These are phyloP conservation scores for Diddensiella santjacobensis DNA, from an alignment of 805 yeast genomes.

Conservation along the genomic window DNA sequence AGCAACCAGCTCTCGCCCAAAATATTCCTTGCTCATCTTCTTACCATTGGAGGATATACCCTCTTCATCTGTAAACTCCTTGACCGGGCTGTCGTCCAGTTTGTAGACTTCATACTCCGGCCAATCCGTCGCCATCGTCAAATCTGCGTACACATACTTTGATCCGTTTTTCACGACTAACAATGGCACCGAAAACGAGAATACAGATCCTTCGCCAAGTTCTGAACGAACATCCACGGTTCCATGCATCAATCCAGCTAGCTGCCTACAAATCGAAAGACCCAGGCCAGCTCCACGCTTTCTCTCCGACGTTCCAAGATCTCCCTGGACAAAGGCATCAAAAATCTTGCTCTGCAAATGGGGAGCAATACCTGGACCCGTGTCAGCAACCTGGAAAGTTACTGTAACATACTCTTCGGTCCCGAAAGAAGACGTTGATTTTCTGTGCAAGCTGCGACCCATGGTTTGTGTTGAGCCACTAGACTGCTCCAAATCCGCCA, in stretches of 20 bases:
- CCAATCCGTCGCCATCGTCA: conserved; percentile 13
- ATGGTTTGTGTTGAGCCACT: not conserved
- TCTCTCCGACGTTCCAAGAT: conserved; percentile 84
- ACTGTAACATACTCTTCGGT: conserved; percentile 47
- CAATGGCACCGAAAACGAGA: conserved; percentile 63
- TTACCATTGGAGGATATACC: not conserved
- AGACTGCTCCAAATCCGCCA: not conserved
- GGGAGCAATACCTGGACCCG: conserved; percentile 92
- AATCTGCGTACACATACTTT: conserved; percentile 14
- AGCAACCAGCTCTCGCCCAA: not conserved
- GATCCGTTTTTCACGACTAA: conserved; percentile 15
- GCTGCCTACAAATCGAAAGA: conserved; percentile 79
- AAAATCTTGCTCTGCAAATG: conserved; percentile 78
- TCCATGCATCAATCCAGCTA: conserved; percentile 89
- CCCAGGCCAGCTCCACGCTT: conserved; percentile 97
- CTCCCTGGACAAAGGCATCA: conserved; percentile 97
- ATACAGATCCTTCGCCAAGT: conserved; percentile 78
- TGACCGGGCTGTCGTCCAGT: conserved; percentile 2
- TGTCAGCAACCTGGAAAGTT: conserved; percentile 75
- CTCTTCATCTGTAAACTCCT: not conserved
- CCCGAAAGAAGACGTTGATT: conserved; percentile 22
- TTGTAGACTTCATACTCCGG: conserved; percentile 16
- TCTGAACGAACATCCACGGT: conserved; percentile 56
- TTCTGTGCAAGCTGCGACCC: not conserved
- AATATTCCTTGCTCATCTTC: not conserved